Conservation (phyloP, 345 rosid genomes). For the Salix exigua region DNA sequence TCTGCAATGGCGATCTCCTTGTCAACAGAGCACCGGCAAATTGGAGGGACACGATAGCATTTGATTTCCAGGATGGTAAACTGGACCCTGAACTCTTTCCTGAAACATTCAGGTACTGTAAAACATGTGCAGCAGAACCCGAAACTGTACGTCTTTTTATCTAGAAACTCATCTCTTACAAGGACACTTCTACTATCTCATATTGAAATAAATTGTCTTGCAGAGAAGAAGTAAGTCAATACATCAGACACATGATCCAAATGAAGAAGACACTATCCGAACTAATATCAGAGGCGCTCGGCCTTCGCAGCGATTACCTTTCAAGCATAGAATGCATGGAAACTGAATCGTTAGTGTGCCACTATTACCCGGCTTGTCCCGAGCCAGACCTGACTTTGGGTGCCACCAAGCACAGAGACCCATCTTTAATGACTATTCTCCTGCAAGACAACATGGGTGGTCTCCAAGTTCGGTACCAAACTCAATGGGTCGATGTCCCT, state of each 20-base stretch:
- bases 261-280: slow-evolving; percentile 29
- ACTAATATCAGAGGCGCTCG: slow-evolving; percentile 45
- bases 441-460: slow-evolving; percentile 47
- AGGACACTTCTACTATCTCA: neutral
- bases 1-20: slow-evolving; percentile 34
- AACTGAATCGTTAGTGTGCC: slow-evolving; percentile 37
- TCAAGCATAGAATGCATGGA: slow-evolving; percentile 44
- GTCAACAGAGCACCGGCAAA: slow-evolving; percentile 35
- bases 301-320: slow-evolving; percentile 33
- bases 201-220: neutral
- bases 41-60: slow-evolving; percentile 48
- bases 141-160: neutral
- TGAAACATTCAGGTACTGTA: slow-evolving; percentile 38
- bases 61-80: slow-evolving; percentile 38
- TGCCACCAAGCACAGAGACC: slow-evolving; percentile 44
- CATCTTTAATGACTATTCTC: slow-evolving; percentile 42
- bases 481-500: slow-evolving; percentile 45
- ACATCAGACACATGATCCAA: slow-evolving; percentile 27
- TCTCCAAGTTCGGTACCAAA: slow-evolving; percentile 41
- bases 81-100: slow-evolving; percentile 37
- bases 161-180: neutral
- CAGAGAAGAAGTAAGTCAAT: slow-evolving; percentile 41
- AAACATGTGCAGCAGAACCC: neutral
- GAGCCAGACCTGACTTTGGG: slow-evolving; percentile 47
- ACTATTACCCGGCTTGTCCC: slow-evolving; percentile 51